phyloP scores from a whole-genome alignment of 1,139 yeast genomes.

The Schizosaccharomyces versatilis region DNA sequence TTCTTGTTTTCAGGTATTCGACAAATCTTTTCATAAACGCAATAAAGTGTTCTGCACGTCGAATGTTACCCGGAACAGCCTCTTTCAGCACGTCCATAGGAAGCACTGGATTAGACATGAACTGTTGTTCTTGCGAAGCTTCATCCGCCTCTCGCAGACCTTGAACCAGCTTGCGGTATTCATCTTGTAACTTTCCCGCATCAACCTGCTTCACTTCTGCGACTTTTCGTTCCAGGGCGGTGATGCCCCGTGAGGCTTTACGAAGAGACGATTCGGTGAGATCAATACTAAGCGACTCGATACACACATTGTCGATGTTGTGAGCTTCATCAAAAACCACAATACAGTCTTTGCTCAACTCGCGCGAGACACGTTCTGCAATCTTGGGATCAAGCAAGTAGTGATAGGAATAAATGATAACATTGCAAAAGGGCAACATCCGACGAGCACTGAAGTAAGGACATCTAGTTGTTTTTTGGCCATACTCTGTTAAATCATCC shows the following conservation, averaged over 20 bases:
- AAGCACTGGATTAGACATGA: slow-evolving; percentile 70
- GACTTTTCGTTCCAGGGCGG: slow-evolving; percentile 47
- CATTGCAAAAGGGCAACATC: slow-evolving; percentile 88
- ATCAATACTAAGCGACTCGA: slow-evolving; percentile 80
- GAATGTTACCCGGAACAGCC: slow-evolving; percentile 89
- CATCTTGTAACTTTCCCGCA: slow-evolving; percentile 63
- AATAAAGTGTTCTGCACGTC: slow-evolving; percentile 90
- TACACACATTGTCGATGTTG: slow-evolving; percentile 86
- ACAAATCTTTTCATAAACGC: slow-evolving; percentile 79
- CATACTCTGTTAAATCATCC: slow-evolving; percentile 54
- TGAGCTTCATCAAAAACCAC: slow-evolving; percentile 96
- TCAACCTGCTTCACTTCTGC: slow-evolving; percentile 68
- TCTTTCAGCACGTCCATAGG: slow-evolving; percentile 71
- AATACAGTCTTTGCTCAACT: slow-evolving; percentile 76
- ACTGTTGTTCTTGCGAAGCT: slow-evolving; percentile 52
- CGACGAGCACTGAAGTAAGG: slow-evolving; percentile 95
- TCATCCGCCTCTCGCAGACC: slow-evolving; percentile 66
- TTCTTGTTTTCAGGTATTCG: slow-evolving; percentile 70
- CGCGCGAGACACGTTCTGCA: slow-evolving; percentile 83
- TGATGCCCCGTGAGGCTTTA: slow-evolving; percentile 65
- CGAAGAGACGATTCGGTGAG: slow-evolving; percentile 62
- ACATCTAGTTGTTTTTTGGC: slow-evolving; percentile 61
- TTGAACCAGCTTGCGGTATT: slow-evolving; percentile 72
- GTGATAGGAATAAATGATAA: slow-evolving; percentile 87
- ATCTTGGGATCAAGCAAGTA: slow-evolving; percentile 89